Percentiles rank a stretch among this genome's conserved stretches.
Conservation (phyloP, 257 asterid species). For the Hygrophila difformis region DNA sequence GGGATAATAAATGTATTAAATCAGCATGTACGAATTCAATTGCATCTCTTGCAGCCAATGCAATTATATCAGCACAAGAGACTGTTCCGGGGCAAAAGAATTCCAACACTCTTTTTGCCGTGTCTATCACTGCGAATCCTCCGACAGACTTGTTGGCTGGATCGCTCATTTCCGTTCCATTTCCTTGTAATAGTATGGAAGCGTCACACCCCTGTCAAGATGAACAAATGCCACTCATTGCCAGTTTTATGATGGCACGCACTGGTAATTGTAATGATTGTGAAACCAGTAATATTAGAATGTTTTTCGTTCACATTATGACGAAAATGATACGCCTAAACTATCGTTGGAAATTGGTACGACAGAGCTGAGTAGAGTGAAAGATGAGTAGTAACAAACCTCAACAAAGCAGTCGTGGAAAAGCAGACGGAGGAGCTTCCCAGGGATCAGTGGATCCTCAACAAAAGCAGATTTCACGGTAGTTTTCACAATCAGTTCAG, state of each 20-base stretch:
- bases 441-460: conserved; percentile 54
- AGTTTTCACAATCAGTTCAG: conserved; percentile 57
- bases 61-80: conserved; percentile 81
- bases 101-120: conserved; percentile 61
- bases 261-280: too few relatives aligned
- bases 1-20: not conserved
- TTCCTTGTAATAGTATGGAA: conserved; percentile 63
- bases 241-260: too few relatives aligned
- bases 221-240: not conserved
- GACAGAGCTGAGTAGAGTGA: too few relatives aligned
- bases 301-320: not conserved
- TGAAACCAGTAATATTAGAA: too few relatives aligned
- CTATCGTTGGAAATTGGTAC: too few relatives aligned
- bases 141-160: conserved; percentile 63
- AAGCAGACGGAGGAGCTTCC: conserved; percentile 65
- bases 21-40: conserved; percentile 47
- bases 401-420: conserved; percentile 80
- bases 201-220: conserved; percentile 68
- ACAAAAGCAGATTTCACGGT: conserved; percentile 64
- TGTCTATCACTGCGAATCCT: conserved; percentile 56
- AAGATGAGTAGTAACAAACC: conserved; percentile 21
- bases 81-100: conserved; percentile 58
- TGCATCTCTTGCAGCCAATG: conserved; percentile 77
- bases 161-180: conserved; percentile 58
- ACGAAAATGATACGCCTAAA: not conserved